Evolutionary conservation across 1,284 basidiomycete species (phyloP).

Genomic region (Pyrrhoderma lamaoense): DNA sequence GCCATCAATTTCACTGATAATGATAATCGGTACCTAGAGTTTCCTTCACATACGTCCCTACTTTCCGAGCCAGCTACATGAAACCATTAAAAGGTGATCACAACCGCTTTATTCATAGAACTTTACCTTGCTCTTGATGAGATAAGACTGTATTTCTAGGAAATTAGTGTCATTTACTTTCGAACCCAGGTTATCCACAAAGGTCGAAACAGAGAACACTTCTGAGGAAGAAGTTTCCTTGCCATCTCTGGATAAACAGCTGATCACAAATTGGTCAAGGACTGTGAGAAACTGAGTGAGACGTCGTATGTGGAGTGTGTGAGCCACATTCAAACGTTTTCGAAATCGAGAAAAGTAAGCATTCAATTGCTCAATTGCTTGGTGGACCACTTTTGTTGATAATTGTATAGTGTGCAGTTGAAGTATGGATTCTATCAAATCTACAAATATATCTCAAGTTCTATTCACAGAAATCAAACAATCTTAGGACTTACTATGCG

Average conservation of each 20-base stretch:
- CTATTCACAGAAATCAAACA: background rate
- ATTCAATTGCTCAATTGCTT: slow-evolving; percentile 71
- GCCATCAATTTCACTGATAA: slow-evolving; percentile 15
- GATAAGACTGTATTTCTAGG: slow-evolving; percentile 76
- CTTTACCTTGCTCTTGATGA: slow-evolving; percentile 79
- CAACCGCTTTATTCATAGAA: slow-evolving; percentile 28
- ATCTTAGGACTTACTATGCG: slow-evolving; percentile 66
- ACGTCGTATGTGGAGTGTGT: slow-evolving; percentile 77
- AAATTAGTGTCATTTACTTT: slow-evolving; percentile 73
- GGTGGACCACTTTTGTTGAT: slow-evolving; percentile 48
- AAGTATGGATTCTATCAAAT: slow-evolving; percentile 82
- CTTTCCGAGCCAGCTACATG: slow-evolving; percentile 57
- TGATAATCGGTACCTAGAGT: slow-evolving; percentile 39
- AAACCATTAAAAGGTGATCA: slow-evolving; percentile 1
- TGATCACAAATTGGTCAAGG: slow-evolving; percentile 47
- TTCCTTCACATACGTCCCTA: slow-evolving; percentile 73
- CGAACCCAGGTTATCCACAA: slow-evolving; percentile 62
- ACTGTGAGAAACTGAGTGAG: slow-evolving; percentile 68
- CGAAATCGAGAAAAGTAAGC: slow-evolving; percentile 78
- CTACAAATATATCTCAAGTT: slow-evolving; percentile 32
- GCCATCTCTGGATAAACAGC: slow-evolving; percentile 38
- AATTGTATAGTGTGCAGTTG: slow-evolving; percentile 77
- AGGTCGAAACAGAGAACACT: slow-evolving; percentile 55
- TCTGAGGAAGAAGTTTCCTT: slow-evolving; percentile 27
- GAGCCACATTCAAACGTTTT: slow-evolving; percentile 63